Conservation (phyloP, 306 rosid species). For the Gastrolobium villosum region DNA sequence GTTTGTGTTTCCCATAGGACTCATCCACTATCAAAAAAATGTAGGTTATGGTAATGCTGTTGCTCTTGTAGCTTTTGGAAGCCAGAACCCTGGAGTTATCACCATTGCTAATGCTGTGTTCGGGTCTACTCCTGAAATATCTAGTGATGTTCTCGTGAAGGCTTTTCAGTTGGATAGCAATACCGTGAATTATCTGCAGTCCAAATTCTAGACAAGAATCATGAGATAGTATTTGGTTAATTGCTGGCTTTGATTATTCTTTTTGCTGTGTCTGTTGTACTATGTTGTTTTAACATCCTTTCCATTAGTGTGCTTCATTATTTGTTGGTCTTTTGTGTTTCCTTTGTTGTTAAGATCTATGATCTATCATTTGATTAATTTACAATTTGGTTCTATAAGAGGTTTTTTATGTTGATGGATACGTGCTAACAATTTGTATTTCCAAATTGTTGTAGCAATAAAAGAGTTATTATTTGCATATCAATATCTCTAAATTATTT, state of each 20-base stretch:
- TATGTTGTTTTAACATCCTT: background rate
- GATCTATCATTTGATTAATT: background rate
- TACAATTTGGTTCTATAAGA: background rate
- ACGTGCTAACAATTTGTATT: background rate
- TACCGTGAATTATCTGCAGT: slow-evolving; percentile 23
- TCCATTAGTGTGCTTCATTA: slow-evolving; percentile 28
- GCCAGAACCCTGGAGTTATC: slow-evolving; percentile 52
- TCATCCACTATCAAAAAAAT: slow-evolving; percentile 54
- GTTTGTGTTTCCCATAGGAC: slow-evolving; percentile 57
- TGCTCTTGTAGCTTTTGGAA: slow-evolving; percentile 55
- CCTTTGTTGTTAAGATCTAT: background rate
- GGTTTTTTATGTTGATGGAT: background rate
- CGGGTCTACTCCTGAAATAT: slow-evolving; percentile 48
- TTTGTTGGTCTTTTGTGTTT: background rate
- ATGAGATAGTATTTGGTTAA: background rate
- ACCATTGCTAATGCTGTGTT: slow-evolving; percentile 53
- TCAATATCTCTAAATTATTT: no score
- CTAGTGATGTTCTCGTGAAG: slow-evolving; percentile 38
- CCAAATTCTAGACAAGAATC: slow-evolving; percentile 46
- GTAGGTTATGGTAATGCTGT: slow-evolving; percentile 44
- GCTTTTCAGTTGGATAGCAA: slow-evolving; percentile 44
- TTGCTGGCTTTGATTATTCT: background rate
- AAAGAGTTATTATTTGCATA: no score
- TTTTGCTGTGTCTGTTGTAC: background rate
- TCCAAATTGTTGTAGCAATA: no score